A percentile compares a stretch with the other conserved stretches of the same genome.
Conservation (phyloP, 495 filamentous ascomycete genomes). For the Chaetomium cochliodes region DNA sequence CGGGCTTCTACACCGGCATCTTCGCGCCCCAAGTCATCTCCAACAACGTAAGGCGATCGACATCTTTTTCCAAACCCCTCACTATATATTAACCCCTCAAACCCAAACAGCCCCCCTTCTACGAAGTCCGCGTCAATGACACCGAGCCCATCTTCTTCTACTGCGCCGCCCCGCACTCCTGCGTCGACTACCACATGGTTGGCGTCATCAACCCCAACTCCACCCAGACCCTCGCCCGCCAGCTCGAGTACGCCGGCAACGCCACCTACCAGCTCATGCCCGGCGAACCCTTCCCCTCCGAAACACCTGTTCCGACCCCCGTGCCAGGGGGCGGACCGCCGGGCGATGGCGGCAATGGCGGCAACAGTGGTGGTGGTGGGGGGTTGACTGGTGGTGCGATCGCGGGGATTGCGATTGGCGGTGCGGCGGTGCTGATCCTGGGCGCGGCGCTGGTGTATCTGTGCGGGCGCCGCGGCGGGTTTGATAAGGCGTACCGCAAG, state of each 20-base stretch:
- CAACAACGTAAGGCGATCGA: conserved; percentile 36
- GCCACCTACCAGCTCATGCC: conserved; percentile 39
- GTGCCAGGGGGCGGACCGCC: conserved; percentile 17
- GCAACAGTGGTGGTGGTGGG: background rate
- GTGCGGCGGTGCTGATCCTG: conserved; percentile 39
- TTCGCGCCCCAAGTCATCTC: conserved; percentile 39
- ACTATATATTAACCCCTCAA: background rate
- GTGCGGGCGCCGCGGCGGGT: conserved; percentile 43
- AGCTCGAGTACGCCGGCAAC: conserved; percentile 33
- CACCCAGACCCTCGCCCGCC: conserved; percentile 34
- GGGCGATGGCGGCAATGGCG: conserved; percentile 1
- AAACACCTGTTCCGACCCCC: conserved; percentile 23
- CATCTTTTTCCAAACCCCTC: background rate
- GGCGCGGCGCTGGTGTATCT: conserved; percentile 42
- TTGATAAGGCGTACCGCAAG: conserved; percentile 37
- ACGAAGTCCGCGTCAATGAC: conserved; percentile 53
- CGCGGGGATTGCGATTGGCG: conserved; percentile 50
- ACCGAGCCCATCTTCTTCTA: conserved; percentile 62
- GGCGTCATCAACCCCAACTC: conserved; percentile 50
- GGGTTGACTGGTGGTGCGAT: conserved; percentile 43
- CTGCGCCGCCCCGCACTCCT: conserved; percentile 51
- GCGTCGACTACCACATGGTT: conserved; percentile 45
- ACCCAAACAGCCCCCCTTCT: conserved; percentile 47
- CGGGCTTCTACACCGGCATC: conserved; percentile 52
- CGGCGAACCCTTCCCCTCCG: conserved; percentile 41